A percentile compares a stretch with the other conserved stretches of the same genome.
Evolutionary conservation across 768 basidiomycete species (phyloP).

Genomic region (Leccinum uliginosum): DNA sequence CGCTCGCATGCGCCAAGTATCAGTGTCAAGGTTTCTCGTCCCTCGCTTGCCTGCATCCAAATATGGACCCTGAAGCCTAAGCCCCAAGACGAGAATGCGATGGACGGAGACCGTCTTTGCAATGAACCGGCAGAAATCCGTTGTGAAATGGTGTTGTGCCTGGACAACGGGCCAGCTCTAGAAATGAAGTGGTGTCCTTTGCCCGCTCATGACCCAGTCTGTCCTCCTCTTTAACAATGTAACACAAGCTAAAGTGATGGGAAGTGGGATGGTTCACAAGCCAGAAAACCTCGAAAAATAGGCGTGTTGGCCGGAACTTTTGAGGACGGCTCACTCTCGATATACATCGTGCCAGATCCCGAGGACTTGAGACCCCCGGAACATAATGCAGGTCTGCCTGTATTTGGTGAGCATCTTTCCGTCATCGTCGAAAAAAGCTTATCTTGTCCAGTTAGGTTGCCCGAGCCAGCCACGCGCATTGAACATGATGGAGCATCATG

Average conservation of each 20-base stretch:
- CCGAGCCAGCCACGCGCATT: constrained; percentile 66
- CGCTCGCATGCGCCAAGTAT: constrained; percentile 60
- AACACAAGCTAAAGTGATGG: background rate
- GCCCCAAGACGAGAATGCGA: constrained; percentile 5
- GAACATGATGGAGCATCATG: constrained; percentile 73
- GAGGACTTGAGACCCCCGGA: constrained; percentile 36
- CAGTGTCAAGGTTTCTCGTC: constrained; percentile 53
- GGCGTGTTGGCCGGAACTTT: constrained; percentile 84
- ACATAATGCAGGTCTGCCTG: constrained; percentile 32
- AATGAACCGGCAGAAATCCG: constrained; percentile 36
- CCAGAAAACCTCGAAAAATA: constrained; percentile 48
- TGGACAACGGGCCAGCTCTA: constrained; percentile 75
- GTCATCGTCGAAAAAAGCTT: background rate
- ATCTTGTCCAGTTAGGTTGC: constrained; percentile 44
- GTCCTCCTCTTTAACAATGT: constrained; percentile 12
- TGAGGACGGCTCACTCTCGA: constrained; percentile 77
- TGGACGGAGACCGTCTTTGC: constrained; percentile 23
- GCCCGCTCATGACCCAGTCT: constrained; percentile 64
- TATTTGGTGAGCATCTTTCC: constrained; percentile 44
- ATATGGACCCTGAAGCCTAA: constrained; percentile 64
- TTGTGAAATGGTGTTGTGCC: constrained; percentile 83
- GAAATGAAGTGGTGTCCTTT: constrained; percentile 93
- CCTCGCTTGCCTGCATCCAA: constrained; percentile 69
- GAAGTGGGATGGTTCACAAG: constrained; percentile 21
- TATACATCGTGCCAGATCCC: constrained; percentile 82